phyloP scores from a whole-genome alignment of 371 early-diverging fungal species.

The Actinomortierella wolfii region DNA sequence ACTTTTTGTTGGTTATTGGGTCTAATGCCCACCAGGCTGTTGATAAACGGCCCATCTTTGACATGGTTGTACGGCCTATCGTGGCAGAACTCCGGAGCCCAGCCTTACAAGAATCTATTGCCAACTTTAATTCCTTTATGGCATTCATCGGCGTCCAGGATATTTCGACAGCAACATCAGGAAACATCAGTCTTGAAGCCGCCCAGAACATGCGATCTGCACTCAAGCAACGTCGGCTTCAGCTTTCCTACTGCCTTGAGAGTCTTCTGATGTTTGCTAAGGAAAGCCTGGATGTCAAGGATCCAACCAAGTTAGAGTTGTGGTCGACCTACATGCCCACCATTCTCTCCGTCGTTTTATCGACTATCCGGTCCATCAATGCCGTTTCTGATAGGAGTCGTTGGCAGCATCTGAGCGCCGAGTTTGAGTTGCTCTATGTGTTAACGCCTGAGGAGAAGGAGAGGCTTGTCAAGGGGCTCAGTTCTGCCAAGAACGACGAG shows the following conservation, averaged over 20 bases:
- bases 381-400: constrained; percentile 11
- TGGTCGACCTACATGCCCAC: constrained; percentile 19
- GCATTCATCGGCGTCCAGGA: constrained; percentile 25
- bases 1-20: constrained; percentile 50
- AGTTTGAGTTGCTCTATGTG: constrained; percentile 12
- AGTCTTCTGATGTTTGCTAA: constrained; percentile 24
- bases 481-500: constrained; percentile 5
- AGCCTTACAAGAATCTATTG: constrained; percentile 11
- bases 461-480: constrained; percentile 31
- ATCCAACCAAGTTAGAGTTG: constrained; percentile 11
- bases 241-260: constrained; percentile 22
- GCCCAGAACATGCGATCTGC: constrained; percentile 2
- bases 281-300: constrained; percentile 22
- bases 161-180: constrained; percentile 11
- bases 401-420: constrained; percentile 16
- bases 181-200: background rate
- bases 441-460: constrained; percentile 32
- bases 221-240: constrained; percentile 18
- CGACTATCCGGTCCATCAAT: constrained; percentile 28
- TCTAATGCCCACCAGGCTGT: constrained; percentile 19
- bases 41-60: constrained; percentile 18
- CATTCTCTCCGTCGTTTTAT: constrained; percentile 25
- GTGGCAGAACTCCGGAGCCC: constrained; percentile 9
- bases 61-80: constrained; percentile 35
- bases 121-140: constrained; percentile 20